These are phyloP conservation scores for Monascus ruber DNA, from an alignment of 2,329 filamentous ascomycete genomes.

Conservation along the genomic window DNA sequence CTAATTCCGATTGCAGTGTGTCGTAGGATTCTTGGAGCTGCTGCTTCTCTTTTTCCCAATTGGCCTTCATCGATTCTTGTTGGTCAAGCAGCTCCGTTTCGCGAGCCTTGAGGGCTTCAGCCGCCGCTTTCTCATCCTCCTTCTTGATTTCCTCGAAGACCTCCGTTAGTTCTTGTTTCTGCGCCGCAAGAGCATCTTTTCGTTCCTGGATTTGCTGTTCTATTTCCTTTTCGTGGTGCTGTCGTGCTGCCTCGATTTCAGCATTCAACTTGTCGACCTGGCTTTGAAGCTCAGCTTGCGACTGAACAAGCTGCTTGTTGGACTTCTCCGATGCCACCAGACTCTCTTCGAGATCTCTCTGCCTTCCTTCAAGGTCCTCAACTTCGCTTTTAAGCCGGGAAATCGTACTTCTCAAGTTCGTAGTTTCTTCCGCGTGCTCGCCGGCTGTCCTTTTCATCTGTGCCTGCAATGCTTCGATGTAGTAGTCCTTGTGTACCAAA, in stretches of 20 bases:
- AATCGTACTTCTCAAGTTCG: conserved; percentile 30
- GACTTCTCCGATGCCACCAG: conserved; percentile 33
- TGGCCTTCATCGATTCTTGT: conserved; percentile 21
- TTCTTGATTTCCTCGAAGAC: conserved; percentile 37
- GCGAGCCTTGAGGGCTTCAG: conserved; percentile 24
- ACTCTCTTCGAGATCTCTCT: conserved; percentile 25
- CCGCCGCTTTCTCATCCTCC: conserved; percentile 30
- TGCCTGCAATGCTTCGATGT: conserved; percentile 41
- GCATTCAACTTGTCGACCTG: conserved; percentile 27
- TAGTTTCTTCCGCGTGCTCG: conserved; percentile 39
- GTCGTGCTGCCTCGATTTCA: conserved; percentile 29
- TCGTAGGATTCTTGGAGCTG: conserved; percentile 26
- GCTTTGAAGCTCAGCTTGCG: conserved; percentile 34
- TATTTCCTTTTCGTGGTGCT: conserved; percentile 32
- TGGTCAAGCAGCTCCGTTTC: conserved; percentile 35
- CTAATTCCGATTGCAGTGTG: conserved; percentile 20
- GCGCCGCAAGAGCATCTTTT: conserved; percentile 23
- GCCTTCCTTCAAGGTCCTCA: conserved; percentile 16
- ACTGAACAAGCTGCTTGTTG: conserved; percentile 33
- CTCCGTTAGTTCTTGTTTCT: conserved; percentile 37
- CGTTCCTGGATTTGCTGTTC: conserved; percentile 22
- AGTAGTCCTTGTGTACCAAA: conserved; percentile 41
- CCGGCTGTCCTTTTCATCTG: conserved; percentile 40
- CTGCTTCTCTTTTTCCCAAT: conserved; percentile 28
- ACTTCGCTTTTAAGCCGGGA: conserved; percentile 41